These are phyloP conservation scores for Soucietia sequanensis DNA, from an alignment of 805 yeast species.

Conservation along the genomic window DNA sequence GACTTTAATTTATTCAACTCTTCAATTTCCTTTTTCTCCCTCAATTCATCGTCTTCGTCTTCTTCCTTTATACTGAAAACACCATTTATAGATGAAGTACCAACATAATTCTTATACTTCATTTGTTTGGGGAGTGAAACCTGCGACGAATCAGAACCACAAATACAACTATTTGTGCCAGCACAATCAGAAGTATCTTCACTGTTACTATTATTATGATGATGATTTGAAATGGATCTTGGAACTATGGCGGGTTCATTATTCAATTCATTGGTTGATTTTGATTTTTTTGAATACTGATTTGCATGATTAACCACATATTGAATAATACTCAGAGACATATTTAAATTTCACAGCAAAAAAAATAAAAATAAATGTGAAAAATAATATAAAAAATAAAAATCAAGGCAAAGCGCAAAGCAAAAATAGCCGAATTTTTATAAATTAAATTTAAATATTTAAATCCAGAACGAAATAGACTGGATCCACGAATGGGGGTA, in stretches of 20 bases:
- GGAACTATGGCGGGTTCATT: constrained; percentile 6
- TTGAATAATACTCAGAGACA: background rate
- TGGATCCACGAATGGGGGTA: too few species aligned
- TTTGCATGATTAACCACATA: constrained; percentile 1
- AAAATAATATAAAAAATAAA: too few species aligned
- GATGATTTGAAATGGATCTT: constrained; percentile 1
- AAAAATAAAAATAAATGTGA: too few species aligned
- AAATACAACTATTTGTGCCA: too few species aligned
- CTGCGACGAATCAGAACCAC: too few species aligned
- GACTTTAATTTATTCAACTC: background rate
- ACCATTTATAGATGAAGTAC: background rate
- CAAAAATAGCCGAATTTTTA: too few species aligned
- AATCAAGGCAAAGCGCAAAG: too few species aligned
- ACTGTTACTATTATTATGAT: too few species aligned
- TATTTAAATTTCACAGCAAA: too few species aligned
- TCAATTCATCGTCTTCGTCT: background rate
- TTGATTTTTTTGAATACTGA: constrained; percentile 3
- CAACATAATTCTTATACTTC: background rate
- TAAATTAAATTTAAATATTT: too few species aligned
- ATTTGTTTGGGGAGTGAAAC: background rate
- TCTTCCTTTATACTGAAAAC: constrained; percentile 1
- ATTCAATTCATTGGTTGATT: constrained; percentile 4
- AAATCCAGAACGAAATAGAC: too few species aligned
- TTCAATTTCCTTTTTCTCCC: background rate
- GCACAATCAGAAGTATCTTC: too few species aligned